Evolutionary conservation across 2,329 filamentous ascomycete species (phyloP).

Genomic region (Talaromyces sp.): DNA sequence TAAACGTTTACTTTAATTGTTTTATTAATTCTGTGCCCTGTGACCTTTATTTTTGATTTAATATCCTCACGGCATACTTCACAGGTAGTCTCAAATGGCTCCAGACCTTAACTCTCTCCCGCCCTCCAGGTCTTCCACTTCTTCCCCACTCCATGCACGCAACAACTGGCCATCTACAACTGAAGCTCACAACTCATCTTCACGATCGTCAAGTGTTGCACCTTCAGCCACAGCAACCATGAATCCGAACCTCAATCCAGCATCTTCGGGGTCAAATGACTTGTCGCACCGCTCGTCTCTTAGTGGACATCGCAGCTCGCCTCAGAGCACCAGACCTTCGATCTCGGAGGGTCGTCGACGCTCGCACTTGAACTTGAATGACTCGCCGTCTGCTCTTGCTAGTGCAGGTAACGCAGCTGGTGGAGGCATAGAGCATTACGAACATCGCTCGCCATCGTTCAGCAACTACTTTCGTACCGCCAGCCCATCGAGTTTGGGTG

Average conservation of each 20-base stretch:
- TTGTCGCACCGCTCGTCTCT: constrained; percentile 50
- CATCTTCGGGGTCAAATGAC: constrained; percentile 61
- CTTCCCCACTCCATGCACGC: constrained; percentile 36
- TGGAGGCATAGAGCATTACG: constrained; percentile 35
- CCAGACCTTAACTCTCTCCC: constrained; percentile 72
- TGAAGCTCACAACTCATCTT: constrained; percentile 48
- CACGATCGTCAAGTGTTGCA: constrained; percentile 56
- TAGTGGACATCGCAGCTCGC: constrained; percentile 22
- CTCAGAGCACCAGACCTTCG: constrained; percentile 34
- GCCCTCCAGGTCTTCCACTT: constrained; percentile 49
- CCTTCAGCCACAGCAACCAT: constrained; percentile 53
- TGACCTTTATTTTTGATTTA: neutral
- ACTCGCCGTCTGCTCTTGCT: constrained; percentile 25
- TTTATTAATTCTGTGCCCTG: neutral
- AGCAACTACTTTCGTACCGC: constrained; percentile 39
- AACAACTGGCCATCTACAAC: constrained; percentile 23
- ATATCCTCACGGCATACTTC: neutral
- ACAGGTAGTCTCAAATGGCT: constrained; percentile 50
- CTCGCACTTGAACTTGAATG: constrained; percentile 42
- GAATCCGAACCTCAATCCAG: constrained; percentile 56
- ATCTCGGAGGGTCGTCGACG: constrained; percentile 43
- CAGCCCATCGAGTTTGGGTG: constrained; percentile 43
- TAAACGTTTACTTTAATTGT: neutral
- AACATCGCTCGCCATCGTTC: constrained; percentile 39
- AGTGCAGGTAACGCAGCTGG: neutral